These are phyloP conservation scores for Hippophae gyantsensis DNA, from an alignment of 306 rosid genomes.

Conservation along the genomic window DNA sequence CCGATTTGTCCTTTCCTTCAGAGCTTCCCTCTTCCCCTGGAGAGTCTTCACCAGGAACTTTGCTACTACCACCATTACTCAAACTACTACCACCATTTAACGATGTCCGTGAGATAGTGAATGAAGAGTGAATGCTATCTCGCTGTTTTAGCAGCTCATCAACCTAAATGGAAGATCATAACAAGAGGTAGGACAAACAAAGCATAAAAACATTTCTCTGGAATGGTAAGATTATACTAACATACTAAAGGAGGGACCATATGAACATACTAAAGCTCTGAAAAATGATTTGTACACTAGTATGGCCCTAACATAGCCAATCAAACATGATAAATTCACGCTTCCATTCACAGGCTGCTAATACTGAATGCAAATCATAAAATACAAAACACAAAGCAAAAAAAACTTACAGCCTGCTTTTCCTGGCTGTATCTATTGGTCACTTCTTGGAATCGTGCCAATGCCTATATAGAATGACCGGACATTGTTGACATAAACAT, in stretches of 20 bases:
- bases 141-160: constrained; percentile 95
- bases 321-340: background rate
- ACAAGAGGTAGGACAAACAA: background rate
- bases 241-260: no score
- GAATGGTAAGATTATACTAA: no score
- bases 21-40: constrained; percentile 79
- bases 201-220: constrained; percentile 1
- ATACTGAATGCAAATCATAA: background rate
- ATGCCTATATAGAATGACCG: constrained; percentile 47
- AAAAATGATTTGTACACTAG: no score
- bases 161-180: constrained; percentile 42
- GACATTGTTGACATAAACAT: constrained; percentile 9
- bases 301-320: no score
- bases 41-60: constrained; percentile 52
- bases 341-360: background rate
- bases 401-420: constrained; percentile 64
- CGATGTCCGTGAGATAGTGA: constrained; percentile 37
- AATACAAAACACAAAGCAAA: background rate
- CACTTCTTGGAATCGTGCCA: constrained; percentile 94
- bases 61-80: constrained; percentile 78
- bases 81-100: constrained; percentile 27
- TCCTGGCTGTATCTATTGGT: constrained; percentile 86
- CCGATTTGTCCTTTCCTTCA: constrained; percentile 79
- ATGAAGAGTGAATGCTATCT: constrained; percentile 72
- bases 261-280: no score